These are phyloP conservation scores for Diplocarpon rosae DNA, from an alignment of 2,329 filamentous ascomycete genomes.

Conservation along the genomic window DNA sequence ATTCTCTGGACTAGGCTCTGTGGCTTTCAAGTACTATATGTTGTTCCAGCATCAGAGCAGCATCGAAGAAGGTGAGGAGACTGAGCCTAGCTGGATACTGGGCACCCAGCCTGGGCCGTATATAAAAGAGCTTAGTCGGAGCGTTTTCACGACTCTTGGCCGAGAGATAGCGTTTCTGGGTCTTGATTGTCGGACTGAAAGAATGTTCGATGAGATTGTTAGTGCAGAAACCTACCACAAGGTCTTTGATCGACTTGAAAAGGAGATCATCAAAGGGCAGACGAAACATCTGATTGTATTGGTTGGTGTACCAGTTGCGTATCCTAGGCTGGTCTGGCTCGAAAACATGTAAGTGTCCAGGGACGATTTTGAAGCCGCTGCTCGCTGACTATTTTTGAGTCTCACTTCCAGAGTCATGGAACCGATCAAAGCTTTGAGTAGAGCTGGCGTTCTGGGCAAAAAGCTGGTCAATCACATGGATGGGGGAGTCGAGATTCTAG, in stretches of 20 bases:
- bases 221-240: conserved; percentile 73
- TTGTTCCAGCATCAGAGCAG: conserved; percentile 95
- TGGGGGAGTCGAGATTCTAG: conserved; percentile 80
- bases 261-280: conserved; percentile 70
- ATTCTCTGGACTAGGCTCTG: conserved; percentile 77
- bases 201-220: conserved; percentile 72
- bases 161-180: conserved; percentile 71
- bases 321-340: conserved; percentile 64
- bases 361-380: not conserved
- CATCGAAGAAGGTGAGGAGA: conserved; percentile 63
- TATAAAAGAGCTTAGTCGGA: conserved; percentile 76
- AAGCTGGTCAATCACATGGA: conserved; percentile 80
- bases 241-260: conserved; percentile 75
- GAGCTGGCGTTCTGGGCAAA: conserved; percentile 66
- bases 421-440: conserved; percentile 78
- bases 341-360: conserved; percentile 50
- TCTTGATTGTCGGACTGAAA: conserved; percentile 83
- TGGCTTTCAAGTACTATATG: conserved; percentile 98
- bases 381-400: conserved; percentile 34
- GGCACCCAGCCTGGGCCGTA: conserved; percentile 76
- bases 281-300: conserved; percentile 86
- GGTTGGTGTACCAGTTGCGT: conserved; percentile 73
- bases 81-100: conserved; percentile 86
- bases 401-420: conserved; percentile 79
- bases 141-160: conserved; percentile 75